Evolutionary conservation across 768 basidiomycete species (phyloP).

Genomic region (Dendrothele bispora): DNA sequence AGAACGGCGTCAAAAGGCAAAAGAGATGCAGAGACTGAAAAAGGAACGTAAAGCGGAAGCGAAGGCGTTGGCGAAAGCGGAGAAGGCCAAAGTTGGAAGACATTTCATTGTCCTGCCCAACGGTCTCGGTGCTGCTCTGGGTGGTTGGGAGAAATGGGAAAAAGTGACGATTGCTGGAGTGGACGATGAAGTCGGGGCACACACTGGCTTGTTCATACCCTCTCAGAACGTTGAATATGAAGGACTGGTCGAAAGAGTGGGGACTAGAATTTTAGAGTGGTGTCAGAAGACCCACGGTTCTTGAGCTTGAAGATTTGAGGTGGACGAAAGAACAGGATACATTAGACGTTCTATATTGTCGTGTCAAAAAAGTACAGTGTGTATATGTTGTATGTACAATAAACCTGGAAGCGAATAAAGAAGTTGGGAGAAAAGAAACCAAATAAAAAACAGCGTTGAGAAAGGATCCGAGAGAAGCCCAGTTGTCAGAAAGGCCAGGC

Average conservation of each 20-base stretch:
- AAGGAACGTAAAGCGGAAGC: conserved; percentile 17
- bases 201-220: conserved; percentile 6
- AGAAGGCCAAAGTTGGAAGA: conserved; percentile 27
- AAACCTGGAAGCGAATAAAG: no score
- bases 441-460: no score
- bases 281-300: no score
- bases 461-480: no score
- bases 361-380: no score
- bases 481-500: no score
- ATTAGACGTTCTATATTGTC: no score
- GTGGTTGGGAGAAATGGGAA: conserved; percentile 9
- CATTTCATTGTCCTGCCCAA: conserved; percentile 57
- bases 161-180: conserved; percentile 8
- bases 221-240: conserved; percentile 7
- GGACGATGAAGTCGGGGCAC: conserved; percentile 7
- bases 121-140: conserved; percentile 38
- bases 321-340: no score
- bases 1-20: neutral
- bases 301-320: no score
- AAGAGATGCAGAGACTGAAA: conserved; percentile 14
- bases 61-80: conserved; percentile 21
- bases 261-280: conserved; percentile 6
- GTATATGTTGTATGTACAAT: no score
- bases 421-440: no score
- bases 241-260: conserved; percentile 4